phyloP scores from a whole-genome alignment of 495 filamentous ascomycete genomes.

The Pyronema omphalodes region DNA sequence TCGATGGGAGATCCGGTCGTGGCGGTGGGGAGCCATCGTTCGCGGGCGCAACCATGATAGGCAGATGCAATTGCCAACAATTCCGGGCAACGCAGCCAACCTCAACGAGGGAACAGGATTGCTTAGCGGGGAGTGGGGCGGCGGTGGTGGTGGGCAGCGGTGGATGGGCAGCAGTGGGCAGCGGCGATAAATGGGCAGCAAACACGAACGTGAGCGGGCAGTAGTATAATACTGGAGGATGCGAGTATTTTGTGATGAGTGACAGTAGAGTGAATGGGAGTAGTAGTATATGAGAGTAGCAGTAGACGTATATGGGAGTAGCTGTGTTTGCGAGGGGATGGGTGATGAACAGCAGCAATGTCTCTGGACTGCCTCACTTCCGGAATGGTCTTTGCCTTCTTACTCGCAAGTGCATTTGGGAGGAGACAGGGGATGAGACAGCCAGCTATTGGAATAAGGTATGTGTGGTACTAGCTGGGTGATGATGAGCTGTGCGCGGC shows the following conservation, averaged over 20 bases:
- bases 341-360: no score
- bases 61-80: background rate
- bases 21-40: slow-evolving; percentile 1
- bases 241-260: no score
- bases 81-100: background rate
- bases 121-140: background rate
- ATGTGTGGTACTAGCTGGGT: background rate
- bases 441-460: background rate
- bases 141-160: background rate
- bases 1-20: background rate
- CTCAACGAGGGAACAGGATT: background rate
- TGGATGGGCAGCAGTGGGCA: background rate
- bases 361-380: no score
- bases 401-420: no score
- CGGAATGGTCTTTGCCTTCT: no score
- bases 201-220: no score
- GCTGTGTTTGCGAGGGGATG: no score
- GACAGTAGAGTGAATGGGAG: no score
- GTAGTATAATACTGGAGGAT: no score
- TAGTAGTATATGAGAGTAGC: no score
- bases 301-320: no score
- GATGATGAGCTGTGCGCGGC: slow-evolving; percentile 9
- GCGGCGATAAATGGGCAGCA: no score
- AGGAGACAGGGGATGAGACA: background rate
- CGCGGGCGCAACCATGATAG: slow-evolving; percentile 1